phyloP scores from a whole-genome alignment of 208 protist genomes.

The Leishmania arabica region DNA sequence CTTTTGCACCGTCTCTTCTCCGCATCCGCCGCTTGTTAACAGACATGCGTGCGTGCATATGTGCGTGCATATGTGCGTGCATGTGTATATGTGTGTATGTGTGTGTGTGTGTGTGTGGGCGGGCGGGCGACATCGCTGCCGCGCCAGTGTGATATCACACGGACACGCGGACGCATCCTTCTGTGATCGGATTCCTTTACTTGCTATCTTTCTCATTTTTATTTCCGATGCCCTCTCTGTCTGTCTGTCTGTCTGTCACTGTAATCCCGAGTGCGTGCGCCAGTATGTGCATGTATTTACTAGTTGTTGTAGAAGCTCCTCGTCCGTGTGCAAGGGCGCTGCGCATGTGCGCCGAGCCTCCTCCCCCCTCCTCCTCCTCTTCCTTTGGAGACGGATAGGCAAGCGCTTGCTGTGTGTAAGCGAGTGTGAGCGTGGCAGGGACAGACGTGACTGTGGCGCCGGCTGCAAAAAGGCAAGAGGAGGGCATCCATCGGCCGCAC shows the following conservation, averaged over 20 bases:
- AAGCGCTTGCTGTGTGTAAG: too few species aligned
- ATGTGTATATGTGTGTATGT: background rate
- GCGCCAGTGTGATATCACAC: background rate
- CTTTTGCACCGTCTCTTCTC: background rate
- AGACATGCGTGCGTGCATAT: background rate
- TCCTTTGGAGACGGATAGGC: background rate
- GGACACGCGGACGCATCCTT: background rate
- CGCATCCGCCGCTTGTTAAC: background rate
- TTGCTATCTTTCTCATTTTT: background rate
- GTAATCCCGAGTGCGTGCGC: background rate
- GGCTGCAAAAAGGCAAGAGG: background rate
- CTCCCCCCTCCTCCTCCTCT: background rate
- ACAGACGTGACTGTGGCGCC: too few species aligned
- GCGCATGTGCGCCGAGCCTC: background rate
- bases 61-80: background rate
- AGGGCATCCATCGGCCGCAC: background rate
- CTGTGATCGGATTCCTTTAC: background rate
- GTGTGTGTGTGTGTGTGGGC: background rate
- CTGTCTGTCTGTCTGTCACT: background rate
- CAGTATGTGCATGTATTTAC: background rate
- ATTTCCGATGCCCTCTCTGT: background rate
- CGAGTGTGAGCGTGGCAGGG: background rate
- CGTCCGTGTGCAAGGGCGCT: background rate
- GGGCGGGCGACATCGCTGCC: background rate
- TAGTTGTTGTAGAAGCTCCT: background rate